These are phyloP conservation scores for Cutaneotrichosporon sp. DNA, from an alignment of 1,284 basidiomycete species.

Conservation along the genomic window DNA sequence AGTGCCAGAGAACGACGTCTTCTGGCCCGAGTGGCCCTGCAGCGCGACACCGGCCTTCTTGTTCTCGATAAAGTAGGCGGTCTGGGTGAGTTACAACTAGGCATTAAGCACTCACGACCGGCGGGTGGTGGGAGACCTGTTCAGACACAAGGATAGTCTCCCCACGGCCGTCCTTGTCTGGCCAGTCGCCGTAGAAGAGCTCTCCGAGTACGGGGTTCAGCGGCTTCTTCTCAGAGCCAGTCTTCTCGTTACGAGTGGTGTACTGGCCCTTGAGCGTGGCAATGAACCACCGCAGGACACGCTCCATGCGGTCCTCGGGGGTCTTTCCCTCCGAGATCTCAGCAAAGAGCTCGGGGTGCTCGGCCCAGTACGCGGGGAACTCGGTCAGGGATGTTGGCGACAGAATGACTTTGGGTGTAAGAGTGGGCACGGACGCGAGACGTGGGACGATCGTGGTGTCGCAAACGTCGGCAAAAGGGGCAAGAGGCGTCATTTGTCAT, in stretches of 20 bases:
- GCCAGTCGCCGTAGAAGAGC: slow-evolving; percentile 91
- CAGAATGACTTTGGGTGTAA: slow-evolving; percentile 58
- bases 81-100: slow-evolving; percentile 43
- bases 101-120: slow-evolving; percentile 52
- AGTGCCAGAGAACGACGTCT: slow-evolving; percentile 65
- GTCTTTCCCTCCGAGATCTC: slow-evolving; percentile 70
- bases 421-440: not conserved
- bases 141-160: slow-evolving; percentile 84
- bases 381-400: slow-evolving; percentile 67
- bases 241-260: slow-evolving; percentile 83
- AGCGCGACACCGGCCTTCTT: slow-evolving; percentile 69
- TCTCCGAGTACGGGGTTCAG: slow-evolving; percentile 94
- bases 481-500: slow-evolving; percentile 1
- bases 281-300: slow-evolving; percentile 86
- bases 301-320: slow-evolving; percentile 65
- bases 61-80: slow-evolving; percentile 68
- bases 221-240: slow-evolving; percentile 97
- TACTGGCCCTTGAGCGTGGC: slow-evolving; percentile 92
- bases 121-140: slow-evolving; percentile 94
- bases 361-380: slow-evolving; percentile 91
- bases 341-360: slow-evolving; percentile 76
- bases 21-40: slow-evolving; percentile 89
- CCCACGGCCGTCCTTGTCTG: slow-evolving; percentile 70
- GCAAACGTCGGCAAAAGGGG: not conserved
- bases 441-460: not conserved